Conservation (phyloP, 345 rosid species). For the Garcia nutans region DNA sequence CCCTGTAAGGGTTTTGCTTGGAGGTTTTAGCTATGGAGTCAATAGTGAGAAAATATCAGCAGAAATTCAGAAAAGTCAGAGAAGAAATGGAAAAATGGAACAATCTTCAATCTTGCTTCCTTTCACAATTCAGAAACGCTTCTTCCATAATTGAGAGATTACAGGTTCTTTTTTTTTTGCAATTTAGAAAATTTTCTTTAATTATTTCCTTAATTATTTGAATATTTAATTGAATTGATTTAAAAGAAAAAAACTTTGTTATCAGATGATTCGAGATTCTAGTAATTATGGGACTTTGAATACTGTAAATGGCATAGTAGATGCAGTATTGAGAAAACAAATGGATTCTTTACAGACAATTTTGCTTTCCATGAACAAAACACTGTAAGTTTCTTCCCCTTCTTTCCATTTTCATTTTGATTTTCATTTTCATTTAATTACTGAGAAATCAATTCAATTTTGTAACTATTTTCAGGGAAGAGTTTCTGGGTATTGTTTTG, state of each 20-base stretch:
- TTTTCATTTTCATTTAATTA: background rate
- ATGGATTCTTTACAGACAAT: constrained; percentile 59
- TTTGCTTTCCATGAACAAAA: constrained; percentile 56
- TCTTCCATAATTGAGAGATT: constrained; percentile 68
- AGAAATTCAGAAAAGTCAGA: constrained; percentile 52
- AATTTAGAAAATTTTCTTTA: background rate
- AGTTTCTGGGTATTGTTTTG: constrained; percentile 52
- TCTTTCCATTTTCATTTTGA: background rate
- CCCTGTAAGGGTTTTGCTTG: background rate
- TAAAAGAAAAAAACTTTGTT: background rate
- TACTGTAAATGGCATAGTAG: constrained; percentile 48
- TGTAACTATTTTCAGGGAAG: constrained; percentile 47
- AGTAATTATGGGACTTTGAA: constrained; percentile 56
- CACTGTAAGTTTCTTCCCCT: constrained; percentile 41
- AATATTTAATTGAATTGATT: background rate
- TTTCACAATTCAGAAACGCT: constrained; percentile 60
- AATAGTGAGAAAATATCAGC: constrained; percentile 64
- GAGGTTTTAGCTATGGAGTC: constrained; percentile 51
- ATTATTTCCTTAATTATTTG: background rate
- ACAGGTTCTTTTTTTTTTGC: constrained; percentile 34
- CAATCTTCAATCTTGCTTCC: constrained; percentile 55
- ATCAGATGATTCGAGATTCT: constrained; percentile 49
- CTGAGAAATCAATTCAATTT: background rate
- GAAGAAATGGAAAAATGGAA: constrained; percentile 73
- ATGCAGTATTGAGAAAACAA: constrained; percentile 60